Base-by-base conservation (phyloP, 495 filamentous ascomycete genomes). In the Penicillium steckii region DNA sequence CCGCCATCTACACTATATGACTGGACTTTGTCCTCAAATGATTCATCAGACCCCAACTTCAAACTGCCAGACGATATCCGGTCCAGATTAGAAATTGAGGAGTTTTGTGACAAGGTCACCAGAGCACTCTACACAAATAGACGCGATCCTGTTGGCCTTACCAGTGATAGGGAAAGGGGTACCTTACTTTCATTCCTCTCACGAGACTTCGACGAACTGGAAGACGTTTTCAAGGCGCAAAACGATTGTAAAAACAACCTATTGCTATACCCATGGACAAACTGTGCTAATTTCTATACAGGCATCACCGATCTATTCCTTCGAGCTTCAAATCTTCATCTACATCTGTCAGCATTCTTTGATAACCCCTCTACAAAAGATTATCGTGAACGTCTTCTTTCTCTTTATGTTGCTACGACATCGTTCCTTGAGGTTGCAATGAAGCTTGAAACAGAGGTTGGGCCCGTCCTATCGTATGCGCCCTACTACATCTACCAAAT, bases 401-500 rank as follows among this genome's bases (percentile, higher is more conserved):
- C 84, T 25, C 72, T 96, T 3, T 95, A 90, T 76, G 80, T 83
- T 29, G 86, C 90, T 3, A 85, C 88, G 6, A 86, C 81, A 19
- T 73, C 77, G 41, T 92, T 92, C 64, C 79, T 96, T 35, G 87
- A 94, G 57, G 71, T 78, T 37, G 83, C 87, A 12, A 80, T 93
- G 59, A 78, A 81, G 13, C 69, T 85, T 3, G 79, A 85, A 55
- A 72, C 76, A 1, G 62, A 73, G 32, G 66, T 68, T 46, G 68
- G 71, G 40, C 57, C 69, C 23, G 75, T 87, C 17, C 71, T 96
- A 10, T 76, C 77, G 17, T 91, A 88, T 61, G 82, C 85, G 15
- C 89, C 89, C 33, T 91, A 93, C 63, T 95, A 95, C 65, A 80
- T 96, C 47, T 85, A 91, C 58, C 91, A 95, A 69, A 95, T 96